phyloP scores from a whole-genome alignment of 2,329 filamentous ascomycete genomes.

The Ceratocystis papillata region DNA sequence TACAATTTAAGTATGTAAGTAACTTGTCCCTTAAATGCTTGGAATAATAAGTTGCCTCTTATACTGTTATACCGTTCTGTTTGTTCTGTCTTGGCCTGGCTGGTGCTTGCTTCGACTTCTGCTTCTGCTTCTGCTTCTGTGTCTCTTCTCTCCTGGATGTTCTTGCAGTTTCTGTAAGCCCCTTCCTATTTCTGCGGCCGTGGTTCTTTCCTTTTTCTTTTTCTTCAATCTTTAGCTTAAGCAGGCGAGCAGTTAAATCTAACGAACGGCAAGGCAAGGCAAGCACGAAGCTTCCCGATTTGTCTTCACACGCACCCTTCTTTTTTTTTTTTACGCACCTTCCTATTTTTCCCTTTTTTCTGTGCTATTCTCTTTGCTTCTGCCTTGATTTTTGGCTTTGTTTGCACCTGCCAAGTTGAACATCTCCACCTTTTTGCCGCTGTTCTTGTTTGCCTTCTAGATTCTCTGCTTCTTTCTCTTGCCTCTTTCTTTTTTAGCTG shows the following conservation, averaged over 20 bases:
- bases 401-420: neutral
- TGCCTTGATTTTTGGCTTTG: neutral
- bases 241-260: no score
- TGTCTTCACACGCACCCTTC: no score
- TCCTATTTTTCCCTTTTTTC: neutral
- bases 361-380: neutral
- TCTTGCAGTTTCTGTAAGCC: slow-evolving; percentile 13
- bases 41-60: neutral
- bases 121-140: slow-evolving; percentile 19
- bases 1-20: neutral
- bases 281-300: no score
- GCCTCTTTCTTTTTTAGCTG: slow-evolving; percentile 4
- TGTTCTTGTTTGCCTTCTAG: neutral
- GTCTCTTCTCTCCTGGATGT: slow-evolving; percentile 24
- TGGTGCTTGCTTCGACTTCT: slow-evolving; percentile 10
- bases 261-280: no score
- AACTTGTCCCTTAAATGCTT: neutral
- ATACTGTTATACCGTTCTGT: neutral
- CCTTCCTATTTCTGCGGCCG: slow-evolving; percentile 7
- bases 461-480: slow-evolving; percentile 11
- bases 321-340: slow-evolving; percentile 15
- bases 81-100: neutral
- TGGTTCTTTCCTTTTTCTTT: neutral
- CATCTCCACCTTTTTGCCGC: slow-evolving; percentile 6
- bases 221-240: neutral